These are phyloP conservation scores for Castanea mollissima DNA, from an alignment of 306 rosid species.

Conservation along the genomic window DNA sequence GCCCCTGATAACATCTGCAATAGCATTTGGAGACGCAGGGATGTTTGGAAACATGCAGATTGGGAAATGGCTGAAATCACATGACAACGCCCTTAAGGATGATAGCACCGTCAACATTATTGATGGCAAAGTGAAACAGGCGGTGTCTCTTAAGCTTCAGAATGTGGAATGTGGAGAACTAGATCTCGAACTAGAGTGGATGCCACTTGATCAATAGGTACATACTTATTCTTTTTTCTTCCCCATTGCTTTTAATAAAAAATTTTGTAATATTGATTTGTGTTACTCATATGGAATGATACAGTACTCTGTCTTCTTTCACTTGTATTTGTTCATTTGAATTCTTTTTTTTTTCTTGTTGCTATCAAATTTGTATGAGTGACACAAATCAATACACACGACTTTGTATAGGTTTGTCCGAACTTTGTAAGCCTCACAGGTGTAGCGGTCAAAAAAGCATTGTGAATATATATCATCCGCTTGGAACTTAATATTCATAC, in stretches of 20 bases:
- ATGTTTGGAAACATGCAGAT: constrained; percentile 93
- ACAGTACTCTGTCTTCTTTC: constrained; percentile 15
- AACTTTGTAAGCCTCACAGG: neutral
- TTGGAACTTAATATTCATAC: neutral
- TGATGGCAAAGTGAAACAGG: constrained; percentile 78
- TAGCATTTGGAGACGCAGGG: constrained; percentile 93
- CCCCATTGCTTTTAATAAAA: constrained; percentile 29
- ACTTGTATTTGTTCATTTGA: constrained; percentile 18
- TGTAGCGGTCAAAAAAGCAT: neutral
- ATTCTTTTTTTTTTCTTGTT: neutral
- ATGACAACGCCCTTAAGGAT: constrained; percentile 73
- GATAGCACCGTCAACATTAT: constrained; percentile 78
- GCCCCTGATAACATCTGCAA: constrained; percentile 88
- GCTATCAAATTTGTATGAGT: neutral
- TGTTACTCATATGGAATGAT: constrained; percentile 20
- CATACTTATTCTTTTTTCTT: constrained; percentile 11
- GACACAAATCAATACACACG: neutral
- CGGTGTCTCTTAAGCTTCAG: constrained; percentile 73
- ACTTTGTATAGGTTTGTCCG: neutral
- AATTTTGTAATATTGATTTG: constrained; percentile 15
- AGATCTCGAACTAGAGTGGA: constrained; percentile 87
- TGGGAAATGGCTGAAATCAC: constrained; percentile 93
- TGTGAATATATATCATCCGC: neutral
- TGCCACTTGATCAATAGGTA: constrained; percentile 86
- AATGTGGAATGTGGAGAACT: constrained; percentile 90